Conservation (phyloP, 2,329 filamentous ascomycete species). For the Epichloe bromicola region DNA sequence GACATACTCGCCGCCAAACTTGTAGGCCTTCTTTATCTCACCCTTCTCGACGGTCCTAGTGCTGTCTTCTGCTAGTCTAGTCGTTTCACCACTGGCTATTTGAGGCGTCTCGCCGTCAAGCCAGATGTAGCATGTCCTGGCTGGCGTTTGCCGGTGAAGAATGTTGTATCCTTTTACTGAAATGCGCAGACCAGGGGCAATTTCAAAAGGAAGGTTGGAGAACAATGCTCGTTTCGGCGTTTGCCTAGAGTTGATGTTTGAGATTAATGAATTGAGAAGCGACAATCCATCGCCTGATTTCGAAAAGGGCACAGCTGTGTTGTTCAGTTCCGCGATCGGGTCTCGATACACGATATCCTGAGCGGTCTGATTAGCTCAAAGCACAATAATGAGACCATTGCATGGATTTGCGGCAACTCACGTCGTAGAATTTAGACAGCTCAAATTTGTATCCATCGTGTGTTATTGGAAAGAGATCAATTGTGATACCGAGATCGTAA, state of each 20-base stretch:
- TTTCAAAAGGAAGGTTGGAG: conserved; percentile 72
- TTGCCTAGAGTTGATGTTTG: conserved; percentile 83
- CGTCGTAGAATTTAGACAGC: conserved; percentile 79
- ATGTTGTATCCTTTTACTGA: conserved; percentile 90
- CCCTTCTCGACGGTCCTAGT: conserved; percentile 62
- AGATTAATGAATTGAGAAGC: conserved; percentile 66
- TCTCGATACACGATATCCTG: conserved; percentile 86
- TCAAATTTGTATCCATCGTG: conserved; percentile 60
- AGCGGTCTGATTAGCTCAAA: background rate
- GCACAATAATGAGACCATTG: no score
- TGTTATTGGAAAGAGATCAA: conserved; percentile 87
- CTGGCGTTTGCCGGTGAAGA: conserved; percentile 70
- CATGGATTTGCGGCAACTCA: conserved; percentile 25
- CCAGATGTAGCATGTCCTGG: conserved; percentile 78
- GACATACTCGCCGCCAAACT: conserved; percentile 85
- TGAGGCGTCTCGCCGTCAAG: conserved; percentile 74
- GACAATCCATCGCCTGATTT: conserved; percentile 64
- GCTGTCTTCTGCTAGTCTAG: conserved; percentile 64
- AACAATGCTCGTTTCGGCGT: conserved; percentile 77
- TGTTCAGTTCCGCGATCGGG: conserved; percentile 52
- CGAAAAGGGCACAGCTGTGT: conserved; percentile 42
- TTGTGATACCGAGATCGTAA: conserved; percentile 82
- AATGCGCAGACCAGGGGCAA: conserved; percentile 73
- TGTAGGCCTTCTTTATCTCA: conserved; percentile 86
- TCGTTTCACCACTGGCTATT: conserved; percentile 62